Conservation (phyloP, 768 basidiomycete species). For the Phylloporus sp. region DNA sequence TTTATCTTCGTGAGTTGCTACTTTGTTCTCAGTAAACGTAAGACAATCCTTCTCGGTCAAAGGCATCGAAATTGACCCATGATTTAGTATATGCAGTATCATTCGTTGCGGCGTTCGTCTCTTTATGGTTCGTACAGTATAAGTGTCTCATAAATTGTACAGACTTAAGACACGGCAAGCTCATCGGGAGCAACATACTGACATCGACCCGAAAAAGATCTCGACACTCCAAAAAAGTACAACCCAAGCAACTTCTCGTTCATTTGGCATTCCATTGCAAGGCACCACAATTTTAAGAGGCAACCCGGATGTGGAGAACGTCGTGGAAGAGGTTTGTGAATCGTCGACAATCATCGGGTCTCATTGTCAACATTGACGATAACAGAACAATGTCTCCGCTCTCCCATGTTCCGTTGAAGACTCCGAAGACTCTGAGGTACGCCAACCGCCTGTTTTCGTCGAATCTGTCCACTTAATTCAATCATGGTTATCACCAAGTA, state of each 20-base stretch:
- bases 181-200: slow-evolving; percentile 53
- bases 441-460: neutral
- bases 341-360: too few relatives aligned
- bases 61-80: slow-evolving; percentile 1
- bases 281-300: neutral
- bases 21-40: slow-evolving; percentile 65
- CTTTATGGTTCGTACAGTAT: neutral
- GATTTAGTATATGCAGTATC: slow-evolving; percentile 57
- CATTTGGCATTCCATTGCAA: slow-evolving; percentile 6
- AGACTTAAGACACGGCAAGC: slow-evolving; percentile 60
- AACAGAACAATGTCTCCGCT: neutral
- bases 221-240: slow-evolving; percentile 27
- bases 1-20: slow-evolving; percentile 60
- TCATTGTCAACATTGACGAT: neutral
- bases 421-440: slow-evolving; percentile 8
- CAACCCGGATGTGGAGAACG: neutral
- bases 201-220: slow-evolving; percentile 30
- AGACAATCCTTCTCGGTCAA: slow-evolving; percentile 20
- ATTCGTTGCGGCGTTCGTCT: slow-evolving; percentile 58
- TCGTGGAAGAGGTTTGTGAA: slow-evolving; percentile 7
- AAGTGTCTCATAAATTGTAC: slow-evolving; percentile 10
- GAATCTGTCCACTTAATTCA: neutral
- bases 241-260: neutral
- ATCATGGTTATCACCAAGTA: neutral
- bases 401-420: neutral